Percentiles rank a stretch among this genome's conserved stretches.
phyloP scores from a whole-genome alignment of 345 rosid genomes.

The Litchi chinensis region DNA sequence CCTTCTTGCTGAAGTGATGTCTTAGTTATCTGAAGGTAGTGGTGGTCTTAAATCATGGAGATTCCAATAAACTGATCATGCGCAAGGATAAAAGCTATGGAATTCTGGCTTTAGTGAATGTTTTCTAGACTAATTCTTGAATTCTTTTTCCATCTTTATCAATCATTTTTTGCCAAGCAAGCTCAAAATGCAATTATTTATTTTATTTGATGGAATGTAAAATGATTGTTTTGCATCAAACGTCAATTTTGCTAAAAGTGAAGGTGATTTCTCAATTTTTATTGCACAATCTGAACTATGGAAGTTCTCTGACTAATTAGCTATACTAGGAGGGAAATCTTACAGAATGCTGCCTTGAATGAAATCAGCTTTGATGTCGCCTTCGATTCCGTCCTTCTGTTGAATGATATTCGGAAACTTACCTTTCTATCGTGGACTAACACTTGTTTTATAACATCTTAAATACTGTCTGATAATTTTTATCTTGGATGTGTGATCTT shows the following conservation, averaged over 20 bases:
- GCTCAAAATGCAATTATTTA: not conserved
- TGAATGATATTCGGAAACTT: not conserved
- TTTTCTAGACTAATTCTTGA: not conserved
- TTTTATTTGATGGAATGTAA: not conserved
- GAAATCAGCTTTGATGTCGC: not conserved
- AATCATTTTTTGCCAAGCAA: not conserved
- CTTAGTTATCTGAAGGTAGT: not conserved
- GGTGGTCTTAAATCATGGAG: not conserved
- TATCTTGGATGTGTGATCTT: not conserved
- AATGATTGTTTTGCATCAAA: not conserved
- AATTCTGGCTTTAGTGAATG: not conserved
- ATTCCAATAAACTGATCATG: not conserved
- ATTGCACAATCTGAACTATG: not conserved
- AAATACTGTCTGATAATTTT: not conserved
- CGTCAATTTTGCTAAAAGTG: not conserved
- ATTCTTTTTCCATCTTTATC: not conserved
- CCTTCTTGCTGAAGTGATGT: constrained; percentile 1
- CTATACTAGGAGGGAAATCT: not conserved
- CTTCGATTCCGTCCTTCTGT: not conserved
- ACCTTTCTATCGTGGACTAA: not conserved
- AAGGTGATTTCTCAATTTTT: not conserved
- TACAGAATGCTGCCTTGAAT: not conserved
- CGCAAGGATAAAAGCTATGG: not conserved
- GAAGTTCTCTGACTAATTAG: not conserved
- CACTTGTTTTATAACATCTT: not conserved